Base-by-base conservation (phyloP, 1,139 yeast species). In the Zygosaccharomyces pseudobailii region DNA sequence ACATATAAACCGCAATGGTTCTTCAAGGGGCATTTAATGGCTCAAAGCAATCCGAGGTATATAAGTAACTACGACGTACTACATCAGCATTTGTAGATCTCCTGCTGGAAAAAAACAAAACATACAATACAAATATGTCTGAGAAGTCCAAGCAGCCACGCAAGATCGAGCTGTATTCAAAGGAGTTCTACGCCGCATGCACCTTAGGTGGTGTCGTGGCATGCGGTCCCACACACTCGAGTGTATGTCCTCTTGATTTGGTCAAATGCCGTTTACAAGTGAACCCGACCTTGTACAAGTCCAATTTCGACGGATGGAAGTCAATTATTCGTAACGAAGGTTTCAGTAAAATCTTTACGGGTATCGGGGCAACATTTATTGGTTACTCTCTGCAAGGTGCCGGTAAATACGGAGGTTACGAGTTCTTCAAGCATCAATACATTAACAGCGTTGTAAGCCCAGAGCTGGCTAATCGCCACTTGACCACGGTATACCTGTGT, bases 371-470 rank as follows among this genome's bases (percentile, higher is more conserved):
- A 40, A 90, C 97, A 4, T 79, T 86, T 55, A 76, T 89, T 53
- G 97, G 97, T 37, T 90, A 90, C 71, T 83, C 96, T 10, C 72
- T 88, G 61, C 97, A 90, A 71, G 97, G 97, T 61, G 95, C 96
- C 50, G 96, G 96, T 61, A 90, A 90, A 71, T 90, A 89, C 70
- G 97, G 97, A 39, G 84, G 88, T 69, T 90, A 90, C 70, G 97
- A 90, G 71, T 77, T 73, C 60, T 90, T 89, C 76, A 90, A 90
- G 71, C 80, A 85, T 69, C 73, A 78, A 48, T 90, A 88, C 68
- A 70, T 82, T 47, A 82, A 80, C 58, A 46, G 42, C n/a, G 56
- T 80, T 25, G 79, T 84, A 42, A 95, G 96, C 31, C 79, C 77
- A 36, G 81, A 83, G 52, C 54, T 57, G 51, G 84, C 89, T 42